Base-by-base conservation (phyloP, 768 basidiomycete genomes). In the Xerocomus spinulosus region DNA sequence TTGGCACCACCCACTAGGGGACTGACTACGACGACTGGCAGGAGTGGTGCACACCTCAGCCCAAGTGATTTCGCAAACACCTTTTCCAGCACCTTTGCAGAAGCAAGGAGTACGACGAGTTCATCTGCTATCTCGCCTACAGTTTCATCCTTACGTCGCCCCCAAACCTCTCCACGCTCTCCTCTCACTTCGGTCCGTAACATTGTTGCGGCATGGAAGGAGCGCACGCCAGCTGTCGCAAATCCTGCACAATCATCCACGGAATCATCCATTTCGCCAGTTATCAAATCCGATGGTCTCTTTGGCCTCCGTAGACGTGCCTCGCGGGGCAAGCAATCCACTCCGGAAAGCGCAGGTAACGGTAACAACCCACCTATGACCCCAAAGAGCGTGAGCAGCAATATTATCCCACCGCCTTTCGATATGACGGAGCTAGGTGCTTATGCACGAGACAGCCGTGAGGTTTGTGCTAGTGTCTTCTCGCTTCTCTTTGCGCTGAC, bases 141-240 rank as follows among this genome's bases (percentile, higher is more conserved):
- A 0, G 73, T 68, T 20, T 68, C 83, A 0, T 68, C 79, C 10
- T 67, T 87, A 15, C 81, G 82, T 32, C 76, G 83, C 34, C 81
- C 82, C 3, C 79, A 84, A 46, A 73, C 73, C 17, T 81, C 83
- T 4, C 84, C 87, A 4, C 78, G 84, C 9, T 85, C 83, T 4
- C 85, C 87, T 1, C 70, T 87, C 23, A 74, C 81, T 1, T 86
- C 83, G 4, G 83, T 92, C 20, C 78, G 85, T 26, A 90, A 90
- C 53, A 80, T 90, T 32, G 83, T 92, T 7, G 78, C 81, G 0
- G 73, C 83, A 8, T 92, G 88, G 87, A 90, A 88, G 61, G 85
- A 87, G 51, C 78, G 84, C 17, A 83, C 84, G 0, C 83, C 75
- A 0, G 70, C 73, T 18, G 51, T 70, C 12, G 67, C 67, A 3